Percentiles rank a stretch among this genome's conserved stretches.
These are phyloP conservation scores for Chlamydomonas sp. DNA, from an alignment of 139 green algal species.

Conservation along the genomic window DNA sequence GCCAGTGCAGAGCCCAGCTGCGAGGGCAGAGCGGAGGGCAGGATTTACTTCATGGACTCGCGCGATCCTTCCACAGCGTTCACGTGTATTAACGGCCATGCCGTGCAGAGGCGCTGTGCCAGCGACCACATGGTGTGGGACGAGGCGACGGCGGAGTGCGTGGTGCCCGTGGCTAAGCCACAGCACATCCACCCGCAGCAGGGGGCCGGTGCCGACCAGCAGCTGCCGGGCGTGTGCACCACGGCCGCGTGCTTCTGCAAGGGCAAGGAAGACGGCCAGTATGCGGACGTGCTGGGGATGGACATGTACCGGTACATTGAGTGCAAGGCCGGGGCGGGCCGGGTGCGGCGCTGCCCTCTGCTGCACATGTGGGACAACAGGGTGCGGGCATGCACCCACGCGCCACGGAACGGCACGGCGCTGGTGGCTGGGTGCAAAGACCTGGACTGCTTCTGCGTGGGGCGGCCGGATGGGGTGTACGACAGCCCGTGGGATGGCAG, in stretches of 20 bases:
- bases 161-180: neutral
- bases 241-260: neutral
- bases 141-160: neutral
- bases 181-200: too few relatives aligned
- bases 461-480: neutral
- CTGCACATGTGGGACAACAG: neutral
- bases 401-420: neutral
- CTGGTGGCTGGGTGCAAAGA: neutral
- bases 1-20: neutral
- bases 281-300: neutral
- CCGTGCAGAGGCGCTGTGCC: neutral
- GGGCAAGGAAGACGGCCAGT: neutral
- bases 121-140: neutral
- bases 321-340: neutral
- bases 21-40: neutral
- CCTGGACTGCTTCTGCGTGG: neutral
- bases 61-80: neutral
- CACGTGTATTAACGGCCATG: neutral
- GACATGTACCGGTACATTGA: neutral
- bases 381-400: neutral
- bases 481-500: neutral
- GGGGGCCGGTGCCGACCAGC: too few relatives aligned
- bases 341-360: neutral
- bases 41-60: neutral
- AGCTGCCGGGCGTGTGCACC: neutral